Evolutionary conservation across 163 green algal species (phyloP).

Genomic region (Chlamydomonas reinhardtii): DNA sequence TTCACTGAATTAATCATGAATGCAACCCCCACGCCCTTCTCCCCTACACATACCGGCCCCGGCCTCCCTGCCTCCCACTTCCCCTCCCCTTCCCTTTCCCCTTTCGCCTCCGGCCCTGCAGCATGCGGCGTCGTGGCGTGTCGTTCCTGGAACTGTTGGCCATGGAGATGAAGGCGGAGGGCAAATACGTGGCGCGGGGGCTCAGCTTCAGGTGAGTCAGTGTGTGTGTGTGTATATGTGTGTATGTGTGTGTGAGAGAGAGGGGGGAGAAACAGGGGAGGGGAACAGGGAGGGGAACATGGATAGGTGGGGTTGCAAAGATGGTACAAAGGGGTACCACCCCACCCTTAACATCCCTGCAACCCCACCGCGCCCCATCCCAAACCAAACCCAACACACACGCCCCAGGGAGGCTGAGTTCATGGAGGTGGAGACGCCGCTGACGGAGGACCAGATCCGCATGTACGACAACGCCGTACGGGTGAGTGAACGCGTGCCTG

Average conservation of each 20-base stretch:
- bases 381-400: background rate
- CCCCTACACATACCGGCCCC: no score
- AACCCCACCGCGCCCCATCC: background rate
- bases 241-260: background rate
- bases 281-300: no score
- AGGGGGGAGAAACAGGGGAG: background rate
- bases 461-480: constrained; percentile 86
- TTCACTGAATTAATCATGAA: no score
- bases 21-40: no score
- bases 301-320: no score
- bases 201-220: constrained; percentile 80
- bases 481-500: no score
- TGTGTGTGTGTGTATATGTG: background rate
- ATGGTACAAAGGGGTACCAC: no score
- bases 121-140: constrained; percentile 49
- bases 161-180: constrained; percentile 84
- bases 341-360: no score
- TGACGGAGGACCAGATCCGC: constrained; percentile 70
- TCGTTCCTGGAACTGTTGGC: constrained; percentile 89
- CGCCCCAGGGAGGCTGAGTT: constrained; percentile 92
- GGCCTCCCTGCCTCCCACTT: no score
- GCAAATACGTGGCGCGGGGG: constrained; percentile 86
- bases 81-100: no score
- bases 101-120: no score
- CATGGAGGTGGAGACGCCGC: constrained; percentile 71